Conservation (phyloP, 495 filamentous ascomycete species). For the Penicillium alfredii region DNA sequence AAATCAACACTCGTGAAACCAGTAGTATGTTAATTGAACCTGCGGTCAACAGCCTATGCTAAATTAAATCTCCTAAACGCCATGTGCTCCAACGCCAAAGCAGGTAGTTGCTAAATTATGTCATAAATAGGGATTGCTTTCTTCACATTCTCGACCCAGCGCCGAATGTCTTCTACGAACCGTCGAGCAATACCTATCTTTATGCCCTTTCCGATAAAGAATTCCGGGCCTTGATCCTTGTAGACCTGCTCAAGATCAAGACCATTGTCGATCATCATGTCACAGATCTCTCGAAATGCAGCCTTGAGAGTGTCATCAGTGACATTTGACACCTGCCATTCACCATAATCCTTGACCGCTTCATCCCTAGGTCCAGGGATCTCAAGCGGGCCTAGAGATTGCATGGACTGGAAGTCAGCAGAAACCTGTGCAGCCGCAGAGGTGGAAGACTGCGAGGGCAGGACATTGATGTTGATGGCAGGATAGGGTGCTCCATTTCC, state of each 20-base stretch:
- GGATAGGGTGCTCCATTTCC: background rate
- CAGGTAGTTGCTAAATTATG: background rate
- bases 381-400: background rate
- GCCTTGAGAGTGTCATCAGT: constrained; percentile 9
- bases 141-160: constrained; percentile 11
- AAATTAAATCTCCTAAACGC: background rate
- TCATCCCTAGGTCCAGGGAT: constrained; percentile 17
- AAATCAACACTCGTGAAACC: too few relatives aligned
- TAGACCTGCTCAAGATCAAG: constrained; percentile 23
- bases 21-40: too few relatives aligned
- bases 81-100: background rate
- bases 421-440: too few relatives aligned
- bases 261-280: constrained; percentile 12
- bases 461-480: constrained; percentile 15
- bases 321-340: constrained; percentile 19
- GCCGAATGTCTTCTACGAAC: constrained; percentile 19
- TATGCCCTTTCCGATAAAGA: constrained; percentile 16
- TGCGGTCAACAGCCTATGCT: too few relatives aligned
- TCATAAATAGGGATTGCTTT: constrained; percentile 5
- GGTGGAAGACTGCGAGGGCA: too few relatives aligned
- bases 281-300: constrained; percentile 15
- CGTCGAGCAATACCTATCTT: constrained; percentile 17
- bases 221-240: constrained; percentile 17
- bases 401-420: background rate
- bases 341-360: constrained; percentile 19